Percentiles rank a stretch among this genome's conserved stretches.
These are phyloP conservation scores for Calonectria leucothoes DNA, from an alignment of 2,329 filamentous ascomycete genomes.

Conservation along the genomic window DNA sequence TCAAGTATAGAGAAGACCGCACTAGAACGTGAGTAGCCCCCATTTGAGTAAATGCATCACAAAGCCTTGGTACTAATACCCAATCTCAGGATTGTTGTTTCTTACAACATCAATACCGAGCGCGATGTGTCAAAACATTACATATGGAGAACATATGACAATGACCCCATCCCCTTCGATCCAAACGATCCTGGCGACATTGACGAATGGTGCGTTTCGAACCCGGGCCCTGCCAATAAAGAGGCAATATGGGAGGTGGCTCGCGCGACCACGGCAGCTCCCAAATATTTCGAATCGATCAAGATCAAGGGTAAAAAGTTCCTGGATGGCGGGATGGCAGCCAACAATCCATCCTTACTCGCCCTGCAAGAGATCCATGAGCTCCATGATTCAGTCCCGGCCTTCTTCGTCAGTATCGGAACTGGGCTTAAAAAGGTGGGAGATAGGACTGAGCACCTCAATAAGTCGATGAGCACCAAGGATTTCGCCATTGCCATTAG, in stretches of 20 bases:
- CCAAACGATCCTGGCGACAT: background rate
- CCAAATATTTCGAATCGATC: background rate
- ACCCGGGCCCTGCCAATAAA: background rate
- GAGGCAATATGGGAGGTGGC: conserved; percentile 17
- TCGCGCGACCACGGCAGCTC: background rate
- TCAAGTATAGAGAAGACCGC: conserved; percentile 8
- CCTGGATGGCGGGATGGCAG: conserved; percentile 1
- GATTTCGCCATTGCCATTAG: background rate
- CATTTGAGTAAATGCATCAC: background rate
- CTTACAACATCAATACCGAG: background rate
- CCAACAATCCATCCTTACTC: background rate
- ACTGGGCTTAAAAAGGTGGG: background rate
- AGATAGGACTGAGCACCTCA: background rate
- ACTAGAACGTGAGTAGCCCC: background rate
- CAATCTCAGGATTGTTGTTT: background rate
- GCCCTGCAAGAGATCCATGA: background rate
- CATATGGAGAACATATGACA: conserved; percentile 7
- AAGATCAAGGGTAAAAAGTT: background rate
- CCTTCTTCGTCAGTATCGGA: conserved; percentile 5
- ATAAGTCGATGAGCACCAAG: background rate
- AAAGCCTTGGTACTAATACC: background rate
- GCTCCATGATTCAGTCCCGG: background rate
- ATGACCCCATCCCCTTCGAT: background rate
- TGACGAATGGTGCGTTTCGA: background rate
- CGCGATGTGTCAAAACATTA: background rate